Base-by-base conservation (phyloP, 495 filamentous ascomycete genomes). In the Penicillium soppii region DNA sequence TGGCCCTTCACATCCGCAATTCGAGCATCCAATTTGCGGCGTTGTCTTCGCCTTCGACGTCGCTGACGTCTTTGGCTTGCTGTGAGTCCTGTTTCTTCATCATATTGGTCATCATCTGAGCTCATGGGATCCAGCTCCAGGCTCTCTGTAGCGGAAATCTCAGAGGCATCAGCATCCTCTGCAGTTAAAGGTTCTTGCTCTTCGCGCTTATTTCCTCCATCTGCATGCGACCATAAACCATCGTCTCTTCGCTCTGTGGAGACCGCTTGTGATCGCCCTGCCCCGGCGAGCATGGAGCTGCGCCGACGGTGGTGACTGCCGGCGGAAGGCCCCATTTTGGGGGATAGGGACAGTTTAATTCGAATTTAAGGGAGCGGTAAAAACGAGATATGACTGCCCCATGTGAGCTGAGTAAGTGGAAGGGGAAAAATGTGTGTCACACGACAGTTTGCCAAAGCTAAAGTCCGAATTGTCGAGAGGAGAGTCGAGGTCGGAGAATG, bases 81-180 rank as follows among this genome's bases (percentile, higher is more conserved):
- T 30, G 90, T 95, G 55, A 97, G 74, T 8, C 90, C 91, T 0
- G 89, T 86, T 74, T 95, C 91, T 68, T 95, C 91, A 64, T 96
- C 91, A 68, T 92, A 89, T 48, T 87, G 83, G 38, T 83, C 86
- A 50, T 92, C 87, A 52, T 89, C 85, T 3, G 82, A 81, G 29
- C 71, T 68, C 51, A 85, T 68, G 40, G 74, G 72, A 53, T 81
- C 74, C 54, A 87, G 60, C 59, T 86, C 82, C 50, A 81, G 55
- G 54, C 78, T 82, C 30, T 83, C 82, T 40, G 72, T 63, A 17
- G 70, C 66, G 9, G 69, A 79, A 6, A 73, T 57, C 44, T 82
- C 81, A 7, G 77, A 80, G 7, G 64, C 52, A 53, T 75, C 74
- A 35, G 70, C 65, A 38, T 77, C 72, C 40, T 73, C 72, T 40